Base-by-base conservation (phyloP, 1,139 yeast genomes). In the Nadsonia starkeyi-henricii region DNA sequence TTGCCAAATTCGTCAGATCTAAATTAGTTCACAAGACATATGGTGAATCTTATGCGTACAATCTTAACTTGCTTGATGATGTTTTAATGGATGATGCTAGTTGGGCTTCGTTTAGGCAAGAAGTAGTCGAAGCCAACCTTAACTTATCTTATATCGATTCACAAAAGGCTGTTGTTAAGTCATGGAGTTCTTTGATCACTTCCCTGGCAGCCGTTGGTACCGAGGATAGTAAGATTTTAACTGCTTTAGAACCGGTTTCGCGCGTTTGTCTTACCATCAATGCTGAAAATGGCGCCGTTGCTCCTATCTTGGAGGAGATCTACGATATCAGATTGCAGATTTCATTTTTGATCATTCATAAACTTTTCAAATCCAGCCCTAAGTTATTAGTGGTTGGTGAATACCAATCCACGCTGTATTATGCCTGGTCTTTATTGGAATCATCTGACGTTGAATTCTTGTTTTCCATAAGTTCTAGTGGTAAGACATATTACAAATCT, bases 111-210 rank as follows among this genome's bases (percentile, higher is more conserved):
- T 67, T 70, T 46, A 70, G 80, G 53, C 69, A 70, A 9, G 77
- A 75, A 48, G 73, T 86, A 5, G 64, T 75, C 3, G 71, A 73
- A 2, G 78, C 85, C 1, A 80, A 88, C 53, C 65, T 79, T 44
- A 80, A 81, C 55, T 61, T 79, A 44, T 88, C 85, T 53, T 74
- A 72, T 59, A 71, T 80, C 20, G 74, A 78, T 47, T 75, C 91
- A 1, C 95, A 86, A 59, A 69, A 81, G 20, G 68, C 76, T 2
- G 75, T 83, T 26, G 81, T 85, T 2, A 81, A 80, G 58, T 76
- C 95, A 0, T 79, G 84, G 74, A 89, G 93, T 47, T 88, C 91
- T 1, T 67, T 88, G 17, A 54, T 84, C 30, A 80, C 93, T 0
- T 78, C 93, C 0, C 75, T 75, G 54, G 74, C 81, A 56, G 69